Evolutionary conservation across 805 yeast species (phyloP).

Genomic region (Candida xyloterini): DNA sequence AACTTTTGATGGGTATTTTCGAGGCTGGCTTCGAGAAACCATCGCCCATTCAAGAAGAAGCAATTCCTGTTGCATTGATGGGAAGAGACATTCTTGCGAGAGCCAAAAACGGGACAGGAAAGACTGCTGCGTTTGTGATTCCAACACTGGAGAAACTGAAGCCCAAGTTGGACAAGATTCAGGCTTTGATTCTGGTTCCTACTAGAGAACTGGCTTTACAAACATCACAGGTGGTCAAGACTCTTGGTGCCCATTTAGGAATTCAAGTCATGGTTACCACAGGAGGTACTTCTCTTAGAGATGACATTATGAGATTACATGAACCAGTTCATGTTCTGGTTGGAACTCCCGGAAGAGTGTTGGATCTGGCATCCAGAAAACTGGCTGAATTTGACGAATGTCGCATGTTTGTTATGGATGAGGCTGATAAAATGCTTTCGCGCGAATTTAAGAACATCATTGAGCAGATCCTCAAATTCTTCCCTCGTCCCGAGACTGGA

Average conservation of each 20-base stretch:
- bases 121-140: slow-evolving; percentile 95
- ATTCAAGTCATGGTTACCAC: slow-evolving; percentile 96
- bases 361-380: slow-evolving; percentile 86
- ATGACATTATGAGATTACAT: slow-evolving; percentile 88
- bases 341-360: slow-evolving; percentile 97
- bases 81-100: slow-evolving; percentile 96
- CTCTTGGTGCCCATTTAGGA: slow-evolving; percentile 90
- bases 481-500: slow-evolving; percentile 51
- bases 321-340: slow-evolving; percentile 93
- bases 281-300: slow-evolving; percentile 93
- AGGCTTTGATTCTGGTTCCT: slow-evolving; percentile 91
- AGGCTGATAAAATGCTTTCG: slow-evolving; percentile 95
- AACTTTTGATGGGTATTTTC: slow-evolving; percentile 94
- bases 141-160: slow-evolving; percentile 88
- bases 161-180: slow-evolving; percentile 80
- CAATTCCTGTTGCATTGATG: slow-evolving; percentile 91
- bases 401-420: slow-evolving; percentile 92
- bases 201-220: slow-evolving; percentile 97
- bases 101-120: slow-evolving; percentile 98
- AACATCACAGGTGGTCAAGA: slow-evolving; percentile 95
- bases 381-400: slow-evolving; percentile 86
- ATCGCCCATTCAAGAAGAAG: slow-evolving; percentile 95
- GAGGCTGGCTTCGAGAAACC: slow-evolving; percentile 99
- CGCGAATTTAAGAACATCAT: slow-evolving; percentile 85
- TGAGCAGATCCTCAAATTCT: slow-evolving; percentile 77